These are phyloP conservation scores for Ophiostoma triangulosporum DNA, from an alignment of 2,329 filamentous ascomycete species.

Conservation along the genomic window DNA sequence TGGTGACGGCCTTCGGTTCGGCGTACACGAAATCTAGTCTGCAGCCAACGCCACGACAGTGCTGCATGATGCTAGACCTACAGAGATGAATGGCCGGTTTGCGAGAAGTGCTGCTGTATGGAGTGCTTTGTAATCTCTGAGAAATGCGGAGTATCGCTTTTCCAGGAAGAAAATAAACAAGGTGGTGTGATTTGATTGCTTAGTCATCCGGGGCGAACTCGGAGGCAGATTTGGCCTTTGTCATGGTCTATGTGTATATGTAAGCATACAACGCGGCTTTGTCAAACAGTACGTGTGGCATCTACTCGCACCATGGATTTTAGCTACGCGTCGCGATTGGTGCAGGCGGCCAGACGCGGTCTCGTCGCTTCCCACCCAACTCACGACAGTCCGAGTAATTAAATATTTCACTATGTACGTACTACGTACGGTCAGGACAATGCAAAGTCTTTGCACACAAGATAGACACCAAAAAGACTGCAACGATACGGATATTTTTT, in stretches of 20 bases:
- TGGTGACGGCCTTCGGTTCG: background rate
- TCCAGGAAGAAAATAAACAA: background rate
- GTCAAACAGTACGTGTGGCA: too few species aligned
- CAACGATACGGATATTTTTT: too few species aligned
- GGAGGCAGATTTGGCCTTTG: background rate
- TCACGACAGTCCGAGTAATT: background rate
- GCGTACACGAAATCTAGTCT: background rate
- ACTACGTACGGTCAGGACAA: too few species aligned
- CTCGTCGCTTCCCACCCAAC: background rate
- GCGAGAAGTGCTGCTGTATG: background rate
- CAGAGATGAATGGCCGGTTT: background rate
- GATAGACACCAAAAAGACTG: too few species aligned
- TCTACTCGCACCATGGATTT: background rate
- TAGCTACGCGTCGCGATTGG: background rate
- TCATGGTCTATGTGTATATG: background rate
- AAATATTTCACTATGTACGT: too few species aligned
- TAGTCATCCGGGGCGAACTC: background rate
- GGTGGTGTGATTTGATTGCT: background rate
- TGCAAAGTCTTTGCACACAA: too few species aligned
- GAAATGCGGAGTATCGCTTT: background rate
- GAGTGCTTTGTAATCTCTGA: too few species aligned
- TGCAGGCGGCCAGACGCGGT: background rate
- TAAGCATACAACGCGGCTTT: too few species aligned
- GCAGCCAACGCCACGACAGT: background rate
- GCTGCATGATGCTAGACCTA: background rate